These are phyloP conservation scores for Aspergillus tanneri DNA, from an alignment of 2,329 filamentous ascomycete species.

Conservation along the genomic window DNA sequence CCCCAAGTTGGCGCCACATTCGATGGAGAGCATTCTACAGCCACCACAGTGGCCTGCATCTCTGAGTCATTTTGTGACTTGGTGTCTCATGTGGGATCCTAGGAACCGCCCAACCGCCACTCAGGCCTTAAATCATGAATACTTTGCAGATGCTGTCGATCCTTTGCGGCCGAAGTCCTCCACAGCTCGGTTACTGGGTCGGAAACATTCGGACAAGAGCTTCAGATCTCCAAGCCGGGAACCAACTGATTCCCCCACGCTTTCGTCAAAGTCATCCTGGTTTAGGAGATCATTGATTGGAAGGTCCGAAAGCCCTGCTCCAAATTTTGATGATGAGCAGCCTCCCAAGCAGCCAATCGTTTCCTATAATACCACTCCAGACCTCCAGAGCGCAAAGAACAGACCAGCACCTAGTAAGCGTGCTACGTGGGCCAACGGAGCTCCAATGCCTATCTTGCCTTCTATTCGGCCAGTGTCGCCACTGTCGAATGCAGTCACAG, in stretches of 20 bases:
- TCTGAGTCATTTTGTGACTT: conserved; percentile 90
- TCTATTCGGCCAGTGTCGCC: conserved; percentile 94
- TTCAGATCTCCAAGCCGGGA: conserved; percentile 64
- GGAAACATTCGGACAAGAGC: conserved; percentile 83
- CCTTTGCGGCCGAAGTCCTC: conserved; percentile 90
- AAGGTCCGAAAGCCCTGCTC: conserved; percentile 67
- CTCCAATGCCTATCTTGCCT: conserved; percentile 90
- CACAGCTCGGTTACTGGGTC: conserved; percentile 76
- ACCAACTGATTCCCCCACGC: conserved; percentile 54
- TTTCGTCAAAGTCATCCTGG: conserved; percentile 87
- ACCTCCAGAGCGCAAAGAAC: conserved; percentile 51
- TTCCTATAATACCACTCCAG: conserved; percentile 41
- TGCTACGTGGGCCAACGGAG: conserved; percentile 87
- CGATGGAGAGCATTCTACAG: conserved; percentile 91
- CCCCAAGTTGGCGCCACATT: conserved; percentile 96
- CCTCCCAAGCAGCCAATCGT: conserved; percentile 44
- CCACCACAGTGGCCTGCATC: conserved; percentile 87
- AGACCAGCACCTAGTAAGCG: conserved; percentile 70
- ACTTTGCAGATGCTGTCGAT: conserved; percentile 88
- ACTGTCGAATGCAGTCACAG: conserved; percentile 89
- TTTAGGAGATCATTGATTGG: conserved; percentile 93
- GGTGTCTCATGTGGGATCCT: conserved; percentile 99
- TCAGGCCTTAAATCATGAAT: conserved; percentile 93
- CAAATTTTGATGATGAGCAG: conserved; percentile 47
- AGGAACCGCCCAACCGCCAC: conserved; percentile 86